These are phyloP conservation scores for Candida orba DNA, from an alignment of 805 yeast species.

Conservation along the genomic window DNA sequence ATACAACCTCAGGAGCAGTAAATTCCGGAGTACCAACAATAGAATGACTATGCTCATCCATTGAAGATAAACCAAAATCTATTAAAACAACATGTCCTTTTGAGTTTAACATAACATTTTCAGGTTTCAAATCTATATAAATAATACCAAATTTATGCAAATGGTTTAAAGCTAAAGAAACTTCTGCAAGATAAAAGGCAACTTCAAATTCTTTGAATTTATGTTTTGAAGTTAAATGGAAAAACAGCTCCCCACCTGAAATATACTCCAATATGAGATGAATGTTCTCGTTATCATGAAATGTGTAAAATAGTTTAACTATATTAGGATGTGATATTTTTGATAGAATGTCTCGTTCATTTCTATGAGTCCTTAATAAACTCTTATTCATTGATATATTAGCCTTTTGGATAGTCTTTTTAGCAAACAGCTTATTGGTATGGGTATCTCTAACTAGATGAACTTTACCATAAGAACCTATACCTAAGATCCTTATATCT, in stretches of 20 bases:
- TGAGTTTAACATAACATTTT: slow-evolving; percentile 71
- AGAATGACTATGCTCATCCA: slow-evolving; percentile 31
- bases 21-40: slow-evolving; percentile 39
- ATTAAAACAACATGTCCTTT: slow-evolving; percentile 79
- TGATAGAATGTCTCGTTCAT: slow-evolving; percentile 69
- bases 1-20: slow-evolving; percentile 80
- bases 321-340: slow-evolving; percentile 73
- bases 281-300: slow-evolving; percentile 72
- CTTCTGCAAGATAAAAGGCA: slow-evolving; percentile 74
- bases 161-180: slow-evolving; percentile 69
- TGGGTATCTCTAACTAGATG: slow-evolving; percentile 60
- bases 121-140: slow-evolving; percentile 85
- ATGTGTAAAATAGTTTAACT: slow-evolving; percentile 73
- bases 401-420: slow-evolving; percentile 79
- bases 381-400: slow-evolving; percentile 50
- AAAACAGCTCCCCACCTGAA: slow-evolving; percentile 81
- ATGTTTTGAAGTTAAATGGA: slow-evolving; percentile 31
- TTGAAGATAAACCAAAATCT: slow-evolving; percentile 68
- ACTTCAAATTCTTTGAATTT: slow-evolving; percentile 55
- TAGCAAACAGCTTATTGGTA: slow-evolving; percentile 67
- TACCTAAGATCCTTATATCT: slow-evolving; percentile 67
- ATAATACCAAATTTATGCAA: slow-evolving; percentile 76
- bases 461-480: slow-evolving; percentile 86
- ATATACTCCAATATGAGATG: slow-evolving; percentile 75
- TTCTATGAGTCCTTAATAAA: slow-evolving; percentile 63